Conservation (phyloP, 2,329 filamentous ascomycete genomes). For the Aureobasidium sp. region DNA sequence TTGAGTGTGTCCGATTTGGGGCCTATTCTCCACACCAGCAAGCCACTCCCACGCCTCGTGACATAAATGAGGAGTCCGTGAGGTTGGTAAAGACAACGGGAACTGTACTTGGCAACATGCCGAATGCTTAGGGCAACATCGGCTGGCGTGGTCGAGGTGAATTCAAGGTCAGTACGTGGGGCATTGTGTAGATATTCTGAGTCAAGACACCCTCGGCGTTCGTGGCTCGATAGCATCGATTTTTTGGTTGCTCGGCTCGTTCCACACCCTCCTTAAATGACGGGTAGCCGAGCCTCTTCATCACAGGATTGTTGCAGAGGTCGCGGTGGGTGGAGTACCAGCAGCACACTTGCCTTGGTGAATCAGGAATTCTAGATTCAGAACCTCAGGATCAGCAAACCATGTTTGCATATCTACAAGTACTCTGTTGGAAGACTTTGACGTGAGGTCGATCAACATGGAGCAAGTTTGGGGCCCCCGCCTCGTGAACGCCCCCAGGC, state of each 20-base stretch:
- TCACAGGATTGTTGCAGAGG: neutral
- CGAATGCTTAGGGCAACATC: neutral
- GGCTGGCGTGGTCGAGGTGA: neutral
- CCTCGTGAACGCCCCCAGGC: neutral
- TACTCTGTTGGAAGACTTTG: neutral
- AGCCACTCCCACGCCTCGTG: slow-evolving; percentile 3
- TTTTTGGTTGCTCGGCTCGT: neutral
- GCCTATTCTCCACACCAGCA: neutral
- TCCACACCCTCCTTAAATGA: neutral
- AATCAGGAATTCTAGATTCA: too few relatives aligned
- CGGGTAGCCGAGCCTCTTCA: neutral
- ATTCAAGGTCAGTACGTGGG: neutral
- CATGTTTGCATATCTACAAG: neutral
- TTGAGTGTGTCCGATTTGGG: neutral
- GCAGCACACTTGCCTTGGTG: neutral
- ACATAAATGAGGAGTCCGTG: neutral
- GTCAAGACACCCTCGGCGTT: neutral
- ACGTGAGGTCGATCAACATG: neutral
- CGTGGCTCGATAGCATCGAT: neutral
- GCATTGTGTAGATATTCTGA: neutral
- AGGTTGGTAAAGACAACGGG: slow-evolving; percentile 8
- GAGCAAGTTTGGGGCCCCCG: neutral
- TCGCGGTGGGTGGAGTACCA: neutral
- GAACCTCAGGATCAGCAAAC: neutral
- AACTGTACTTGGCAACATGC: slow-evolving; percentile 1